A percentile compares a stretch with the other conserved stretches of the same genome.
phyloP scores from a whole-genome alignment of 805 yeast species.

The Starmerella riodocensis region DNA sequence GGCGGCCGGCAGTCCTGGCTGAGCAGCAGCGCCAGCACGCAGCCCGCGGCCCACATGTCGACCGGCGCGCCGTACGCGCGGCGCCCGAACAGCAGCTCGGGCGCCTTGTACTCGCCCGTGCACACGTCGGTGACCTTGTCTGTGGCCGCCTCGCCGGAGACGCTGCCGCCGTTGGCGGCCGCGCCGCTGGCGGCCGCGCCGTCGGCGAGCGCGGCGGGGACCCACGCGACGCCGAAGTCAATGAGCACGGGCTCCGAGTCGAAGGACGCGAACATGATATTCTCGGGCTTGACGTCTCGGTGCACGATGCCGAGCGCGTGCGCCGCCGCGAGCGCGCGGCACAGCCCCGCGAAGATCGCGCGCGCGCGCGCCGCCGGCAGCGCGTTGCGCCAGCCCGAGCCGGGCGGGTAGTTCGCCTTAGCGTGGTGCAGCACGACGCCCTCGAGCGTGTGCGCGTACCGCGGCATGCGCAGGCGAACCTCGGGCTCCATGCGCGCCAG shows the following conservation, averaged over 20 bases:
- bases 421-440: constrained; percentile 28
- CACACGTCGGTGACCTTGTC: constrained; percentile 39
- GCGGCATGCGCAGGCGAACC: constrained; percentile 32
- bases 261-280: constrained; percentile 42
- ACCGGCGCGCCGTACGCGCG: constrained; percentile 39
- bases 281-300: constrained; percentile 53
- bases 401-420: constrained; percentile 27
- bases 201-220: constrained; percentile 14
- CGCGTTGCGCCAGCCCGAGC: constrained; percentile 27
- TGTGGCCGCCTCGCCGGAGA: constrained; percentile 20
- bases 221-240: constrained; percentile 58
- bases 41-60: constrained; percentile 64
- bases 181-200: constrained; percentile 11
- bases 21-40: constrained; percentile 43
- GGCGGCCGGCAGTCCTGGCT: constrained; percentile 31
- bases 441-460: constrained; percentile 29
- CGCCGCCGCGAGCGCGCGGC: constrained; percentile 19
- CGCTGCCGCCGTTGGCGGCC: no score
- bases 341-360: constrained; percentile 16
- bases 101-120: constrained; percentile 58
- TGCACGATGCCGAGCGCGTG: constrained; percentile 27
- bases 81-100: constrained; percentile 57
- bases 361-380: constrained; percentile 29
- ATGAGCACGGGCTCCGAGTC: constrained; percentile 31
- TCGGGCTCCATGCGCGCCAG: constrained; percentile 17